Percentiles rank a stretch among this genome's conserved stretches.
Conservation (phyloP, 129 eudicot species). For the Sambucus nigra region DNA sequence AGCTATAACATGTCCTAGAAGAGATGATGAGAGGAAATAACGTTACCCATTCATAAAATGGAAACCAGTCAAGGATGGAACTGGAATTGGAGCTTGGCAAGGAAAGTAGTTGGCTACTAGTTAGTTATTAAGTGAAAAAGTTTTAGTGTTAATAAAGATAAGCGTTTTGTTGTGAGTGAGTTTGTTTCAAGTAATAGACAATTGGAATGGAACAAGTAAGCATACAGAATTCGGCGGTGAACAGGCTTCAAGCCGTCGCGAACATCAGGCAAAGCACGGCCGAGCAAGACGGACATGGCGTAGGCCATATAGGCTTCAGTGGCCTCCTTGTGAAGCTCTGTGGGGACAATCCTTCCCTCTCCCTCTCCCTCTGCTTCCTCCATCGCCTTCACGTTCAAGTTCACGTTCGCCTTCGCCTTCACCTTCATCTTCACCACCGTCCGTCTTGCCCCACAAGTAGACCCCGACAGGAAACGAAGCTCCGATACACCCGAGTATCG, state of each 20-base stretch:
- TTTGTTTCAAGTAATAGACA: too few species aligned
- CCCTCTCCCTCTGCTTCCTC: constrained; percentile 25
- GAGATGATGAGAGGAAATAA: too few species aligned
- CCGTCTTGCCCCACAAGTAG: constrained; percentile 23
- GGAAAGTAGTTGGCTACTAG: too few species aligned
- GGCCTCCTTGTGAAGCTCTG: constrained; percentile 92
- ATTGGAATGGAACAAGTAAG: too few species aligned
- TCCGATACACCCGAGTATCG: constrained; percentile 11
- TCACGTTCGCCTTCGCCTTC: constrained; percentile 25
- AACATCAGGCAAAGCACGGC: constrained; percentile 90
- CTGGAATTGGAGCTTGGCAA: too few species aligned
- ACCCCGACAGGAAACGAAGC: constrained; percentile 40
- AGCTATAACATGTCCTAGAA: too few species aligned
- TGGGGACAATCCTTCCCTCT: constrained; percentile 38
- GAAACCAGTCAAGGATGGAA: too few species aligned
- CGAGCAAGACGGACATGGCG: constrained; percentile 90
- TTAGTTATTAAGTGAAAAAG: too few species aligned
- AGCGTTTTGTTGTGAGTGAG: too few species aligned
- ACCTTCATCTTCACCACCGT: constrained; percentile 14
- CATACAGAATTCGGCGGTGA: constrained; percentile 82
- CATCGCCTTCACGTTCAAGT: constrained; percentile 13
- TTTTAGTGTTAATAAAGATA: too few species aligned
- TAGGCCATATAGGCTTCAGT: constrained; percentile 92
- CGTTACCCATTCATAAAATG: too few species aligned
- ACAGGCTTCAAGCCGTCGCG: constrained; percentile 97